Percentiles rank a stretch among this genome's conserved stretches.
phyloP scores from a whole-genome alignment of 2,329 filamentous ascomycete species.

The Fusarium praegraminearum region DNA sequence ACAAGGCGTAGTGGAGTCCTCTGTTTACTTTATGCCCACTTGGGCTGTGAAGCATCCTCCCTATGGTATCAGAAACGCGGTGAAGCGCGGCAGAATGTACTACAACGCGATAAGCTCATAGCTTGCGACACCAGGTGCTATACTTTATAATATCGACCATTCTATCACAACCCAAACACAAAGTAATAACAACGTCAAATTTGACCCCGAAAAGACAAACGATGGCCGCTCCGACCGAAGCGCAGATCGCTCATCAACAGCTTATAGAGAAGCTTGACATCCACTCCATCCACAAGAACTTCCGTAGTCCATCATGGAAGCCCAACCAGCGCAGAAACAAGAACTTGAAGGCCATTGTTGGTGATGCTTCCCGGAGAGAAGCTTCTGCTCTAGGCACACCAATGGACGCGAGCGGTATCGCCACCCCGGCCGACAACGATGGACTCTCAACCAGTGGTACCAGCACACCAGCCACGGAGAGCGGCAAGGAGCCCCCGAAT shows the following conservation, averaged over 20 bases:
- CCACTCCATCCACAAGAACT: constrained; percentile 84
- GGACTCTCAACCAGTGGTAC: constrained; percentile 69
- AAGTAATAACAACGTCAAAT: background rate
- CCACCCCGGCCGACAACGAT: constrained; percentile 71
- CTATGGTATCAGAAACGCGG: constrained; percentile 42
- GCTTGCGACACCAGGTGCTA: constrained; percentile 2
- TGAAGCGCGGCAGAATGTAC: constrained; percentile 52
- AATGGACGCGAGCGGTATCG: constrained; percentile 80
- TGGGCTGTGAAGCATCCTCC: background rate
- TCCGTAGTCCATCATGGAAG: constrained; percentile 91
- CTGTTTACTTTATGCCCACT: constrained; percentile 40
- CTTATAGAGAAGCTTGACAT: constrained; percentile 95
- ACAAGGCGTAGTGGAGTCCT: constrained; percentile 19
- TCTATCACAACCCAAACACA: background rate
- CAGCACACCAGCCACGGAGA: constrained; percentile 65
- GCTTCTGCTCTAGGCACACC: constrained; percentile 86
- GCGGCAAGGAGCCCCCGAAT: constrained; percentile 68
- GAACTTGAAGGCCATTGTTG: constrained; percentile 96
- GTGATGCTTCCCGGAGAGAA: constrained; percentile 88
- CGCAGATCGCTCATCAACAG: constrained; percentile 82
- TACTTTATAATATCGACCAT: background rate
- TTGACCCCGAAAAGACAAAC: constrained; percentile 49
- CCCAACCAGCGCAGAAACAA: constrained; percentile 97
- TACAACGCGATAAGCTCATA: constrained; percentile 29
- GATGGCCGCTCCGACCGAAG: constrained; percentile 75